Base-by-base conservation (phyloP, 495 filamentous ascomycete genomes). In the Aspergillus taichungensis region DNA sequence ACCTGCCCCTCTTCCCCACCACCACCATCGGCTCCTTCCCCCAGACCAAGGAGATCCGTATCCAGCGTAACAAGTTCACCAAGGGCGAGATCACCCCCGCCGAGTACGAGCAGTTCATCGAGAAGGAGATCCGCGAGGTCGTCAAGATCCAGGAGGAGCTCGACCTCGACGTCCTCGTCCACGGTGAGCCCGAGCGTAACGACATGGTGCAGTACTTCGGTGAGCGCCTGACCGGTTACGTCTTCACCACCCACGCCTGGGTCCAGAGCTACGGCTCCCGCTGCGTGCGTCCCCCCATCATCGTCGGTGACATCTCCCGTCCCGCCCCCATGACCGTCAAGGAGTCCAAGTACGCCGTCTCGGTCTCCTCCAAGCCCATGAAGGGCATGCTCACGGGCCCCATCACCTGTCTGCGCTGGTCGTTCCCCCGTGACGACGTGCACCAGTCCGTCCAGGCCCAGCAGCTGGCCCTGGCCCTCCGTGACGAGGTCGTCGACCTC, bases 131-230 rank as follows among this genome's bases (percentile, higher is more conserved):
- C 64, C 69, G 86, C 57, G 79, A 87, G 37, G 85, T 88, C 60
- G 76, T 98, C 70, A 84, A 87, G 75, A 85, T 97, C 70, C 92
- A 98, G 76, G 90, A 97, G 56, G 91, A 94, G 73, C 90, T 98
- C 54, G 87, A 78, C 62, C 83, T 98, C 13, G 92, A 97, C 59
- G 94, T 98, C 60, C 84, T 85, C 61, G 92, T 98, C 49, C 92
- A 98, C 74, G 92, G 92, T 61, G 92, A 98, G 77, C 91, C 92
- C 40, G 92, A 98, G 78, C 88, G 92, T 68, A 97, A 97, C 72
- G 92, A 98, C 82, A 98, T 98, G 92, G 92, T 98, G 34, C 92
- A 98, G 71, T 98, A 96, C 82, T 98, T 98, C 61, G 92, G 92
- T 67, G 92, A 98, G 80, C 83, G 89, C 53, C 78, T 98, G 37